phyloP scores from a whole-genome alignment of 176 grass and related monocot species.

The Lolium multiflorum region DNA sequence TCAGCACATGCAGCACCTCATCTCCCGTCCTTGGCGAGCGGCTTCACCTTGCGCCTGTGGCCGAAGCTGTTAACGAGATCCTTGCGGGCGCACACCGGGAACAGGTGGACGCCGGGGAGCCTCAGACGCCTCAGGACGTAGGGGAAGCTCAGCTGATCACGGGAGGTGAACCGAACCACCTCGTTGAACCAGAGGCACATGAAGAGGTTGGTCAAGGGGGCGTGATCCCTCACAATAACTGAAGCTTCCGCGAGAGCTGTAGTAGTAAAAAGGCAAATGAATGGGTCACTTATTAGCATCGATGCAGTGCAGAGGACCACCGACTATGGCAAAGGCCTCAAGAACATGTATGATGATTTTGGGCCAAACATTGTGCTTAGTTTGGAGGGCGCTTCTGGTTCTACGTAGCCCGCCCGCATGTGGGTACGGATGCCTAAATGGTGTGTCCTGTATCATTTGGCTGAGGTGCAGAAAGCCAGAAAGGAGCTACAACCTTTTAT shows the following conservation, averaged over 20 bases:
- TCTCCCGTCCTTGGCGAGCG: constrained; percentile 55
- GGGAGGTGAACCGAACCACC: constrained; percentile 80
- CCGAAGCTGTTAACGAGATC: constrained; percentile 85
- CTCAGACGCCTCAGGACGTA: constrained; percentile 68
- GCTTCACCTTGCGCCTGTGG: constrained; percentile 81
- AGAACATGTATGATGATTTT: constrained; percentile 25
- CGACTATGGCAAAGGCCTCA: neutral
- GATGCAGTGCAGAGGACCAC: constrained; percentile 29
- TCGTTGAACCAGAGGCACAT: constrained; percentile 99
- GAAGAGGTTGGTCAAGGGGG: constrained; percentile 76
- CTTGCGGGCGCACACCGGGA: constrained; percentile 84
- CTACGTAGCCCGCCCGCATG: constrained; percentile 19
- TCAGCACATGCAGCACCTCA: constrained; percentile 34
- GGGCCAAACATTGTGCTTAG: constrained; percentile 20
- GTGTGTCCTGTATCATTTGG: constrained; percentile 48
- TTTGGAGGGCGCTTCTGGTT: constrained; percentile 32
- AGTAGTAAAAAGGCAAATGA: constrained; percentile 29
- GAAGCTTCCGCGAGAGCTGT: constrained; percentile 90
- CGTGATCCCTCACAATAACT: constrained; percentile 85
- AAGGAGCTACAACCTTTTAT: constrained; percentile 54
- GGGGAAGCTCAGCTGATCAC: constrained; percentile 96
- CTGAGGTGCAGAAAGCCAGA: constrained; percentile 40
- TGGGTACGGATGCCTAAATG: constrained; percentile 31
- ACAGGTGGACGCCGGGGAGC: constrained; percentile 65
- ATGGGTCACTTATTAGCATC: constrained; percentile 24